These are phyloP conservation scores for Dalechampia spathulata DNA, from an alignment of 441 rosid species.

Conservation along the genomic window DNA sequence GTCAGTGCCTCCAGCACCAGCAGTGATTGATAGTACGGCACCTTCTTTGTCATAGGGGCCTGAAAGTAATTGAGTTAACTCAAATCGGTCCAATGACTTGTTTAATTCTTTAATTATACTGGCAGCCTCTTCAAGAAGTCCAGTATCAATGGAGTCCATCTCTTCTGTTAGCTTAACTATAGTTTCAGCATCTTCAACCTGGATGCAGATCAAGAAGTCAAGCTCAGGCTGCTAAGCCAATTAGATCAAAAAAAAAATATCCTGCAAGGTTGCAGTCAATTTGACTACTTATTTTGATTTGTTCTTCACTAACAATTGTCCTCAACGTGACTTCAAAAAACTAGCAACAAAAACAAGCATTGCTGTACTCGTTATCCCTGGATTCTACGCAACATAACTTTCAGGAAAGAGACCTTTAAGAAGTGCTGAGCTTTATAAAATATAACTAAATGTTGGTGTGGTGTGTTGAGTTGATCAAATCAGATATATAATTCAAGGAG, in stretches of 20 bases:
- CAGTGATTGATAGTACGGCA: slow-evolving; percentile 71
- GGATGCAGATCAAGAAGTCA: slow-evolving; percentile 11
- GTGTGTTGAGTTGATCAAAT: not conserved
- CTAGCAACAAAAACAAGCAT: not conserved
- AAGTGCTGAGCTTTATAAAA: not conserved
- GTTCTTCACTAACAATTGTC: not conserved
- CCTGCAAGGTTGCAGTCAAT: no score
- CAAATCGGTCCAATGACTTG: slow-evolving; percentile 58
- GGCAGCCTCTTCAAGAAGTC: slow-evolving; percentile 78
- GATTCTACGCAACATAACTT: not conserved
- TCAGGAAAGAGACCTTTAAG: not conserved
- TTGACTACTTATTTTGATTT: no score
- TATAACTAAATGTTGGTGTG: not conserved
- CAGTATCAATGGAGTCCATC: slow-evolving; percentile 80
- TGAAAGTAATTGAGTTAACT: slow-evolving; percentile 87
- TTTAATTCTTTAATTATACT: slow-evolving; percentile 59
- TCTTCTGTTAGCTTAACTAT: slow-evolving; percentile 78
- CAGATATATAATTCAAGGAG: not conserved
- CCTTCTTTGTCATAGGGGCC: slow-evolving; percentile 93
- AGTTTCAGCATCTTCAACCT: slow-evolving; percentile 96
- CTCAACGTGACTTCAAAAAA: not conserved
- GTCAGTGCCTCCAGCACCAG: slow-evolving; percentile 99
- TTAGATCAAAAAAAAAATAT: no score
- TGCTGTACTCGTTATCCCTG: no score
- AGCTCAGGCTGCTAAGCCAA: not conserved